Evolutionary conservation across 139 green algal species (phyloP).

Genomic region (Closterium sp.): DNA sequence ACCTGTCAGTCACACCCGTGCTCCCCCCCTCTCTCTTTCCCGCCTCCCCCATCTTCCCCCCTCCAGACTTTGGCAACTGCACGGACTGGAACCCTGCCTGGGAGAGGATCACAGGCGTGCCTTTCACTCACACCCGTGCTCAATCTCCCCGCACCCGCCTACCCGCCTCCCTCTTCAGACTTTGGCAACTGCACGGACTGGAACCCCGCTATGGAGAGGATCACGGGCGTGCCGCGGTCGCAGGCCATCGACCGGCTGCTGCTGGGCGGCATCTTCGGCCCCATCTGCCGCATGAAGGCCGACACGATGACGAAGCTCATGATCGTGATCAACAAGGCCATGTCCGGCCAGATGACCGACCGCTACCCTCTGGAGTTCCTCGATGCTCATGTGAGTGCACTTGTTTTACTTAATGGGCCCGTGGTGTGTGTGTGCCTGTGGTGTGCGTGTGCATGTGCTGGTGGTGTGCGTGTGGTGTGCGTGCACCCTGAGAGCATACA

Average conservation of each 20-base stretch:
- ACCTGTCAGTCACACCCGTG: no score
- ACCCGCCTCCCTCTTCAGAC: no score
- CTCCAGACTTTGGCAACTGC: background rate
- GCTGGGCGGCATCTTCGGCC: slow-evolving; percentile 38
- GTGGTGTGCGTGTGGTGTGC: background rate
- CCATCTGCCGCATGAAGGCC: background rate
- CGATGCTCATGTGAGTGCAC: background rate
- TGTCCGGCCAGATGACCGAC: slow-evolving; percentile 16
- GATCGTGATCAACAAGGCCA: slow-evolving; percentile 39
- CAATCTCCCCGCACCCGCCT: no score
- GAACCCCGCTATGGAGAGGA: slow-evolving; percentile 32
- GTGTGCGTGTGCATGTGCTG: no score
- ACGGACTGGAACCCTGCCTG: slow-evolving; percentile 38
- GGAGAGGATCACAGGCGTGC: background rate
- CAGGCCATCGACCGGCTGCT: slow-evolving; percentile 31
- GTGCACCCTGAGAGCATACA: background rate
- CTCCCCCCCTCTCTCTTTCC: no score
- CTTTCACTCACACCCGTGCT: no score
- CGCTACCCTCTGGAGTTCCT: slow-evolving; percentile 29
- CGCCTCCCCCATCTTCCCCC: no score
- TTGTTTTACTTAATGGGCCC: no score
- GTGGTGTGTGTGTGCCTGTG: no score
- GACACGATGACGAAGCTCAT: slow-evolving; percentile 35
- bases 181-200: slow-evolving; percentile 18
- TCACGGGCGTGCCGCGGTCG: slow-evolving; percentile 7